phyloP scores from a whole-genome alignment of 805 yeast species.

The Schwanniomyces pseudopolymorphus region DNA sequence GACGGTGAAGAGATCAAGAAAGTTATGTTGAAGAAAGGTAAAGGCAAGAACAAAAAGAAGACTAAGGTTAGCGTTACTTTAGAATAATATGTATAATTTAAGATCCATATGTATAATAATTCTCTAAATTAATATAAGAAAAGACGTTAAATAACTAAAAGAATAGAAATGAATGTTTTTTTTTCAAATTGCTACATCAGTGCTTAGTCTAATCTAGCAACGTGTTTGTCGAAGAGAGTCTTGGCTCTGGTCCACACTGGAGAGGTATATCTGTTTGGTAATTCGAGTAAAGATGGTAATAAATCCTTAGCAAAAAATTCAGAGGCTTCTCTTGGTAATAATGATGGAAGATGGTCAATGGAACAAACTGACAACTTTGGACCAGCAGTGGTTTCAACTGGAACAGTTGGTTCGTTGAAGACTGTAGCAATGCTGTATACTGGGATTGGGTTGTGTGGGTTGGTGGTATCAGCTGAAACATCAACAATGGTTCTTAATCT shows the following conservation, averaged over 20 bases:
- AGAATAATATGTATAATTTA: slow-evolving; percentile 34
- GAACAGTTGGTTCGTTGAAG: slow-evolving; percentile 86
- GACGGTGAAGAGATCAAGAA: slow-evolving; percentile 67
- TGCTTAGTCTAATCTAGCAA: slow-evolving; percentile 53
- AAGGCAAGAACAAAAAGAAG: slow-evolving; percentile 35
- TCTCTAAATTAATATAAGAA: background rate
- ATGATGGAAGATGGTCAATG: slow-evolving; percentile 93
- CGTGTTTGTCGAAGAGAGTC: slow-evolving; percentile 79
- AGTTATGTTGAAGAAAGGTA: slow-evolving; percentile 51
- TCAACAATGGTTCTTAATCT: slow-evolving; percentile 90
- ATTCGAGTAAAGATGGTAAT: slow-evolving; percentile 82
- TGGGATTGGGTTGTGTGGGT: slow-evolving; percentile 97
- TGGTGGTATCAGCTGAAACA: slow-evolving; percentile 98
- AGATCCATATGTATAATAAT: background rate
- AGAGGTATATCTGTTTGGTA: slow-evolving; percentile 77
- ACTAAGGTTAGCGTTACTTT: slow-evolving; percentile 51
- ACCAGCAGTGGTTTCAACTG: slow-evolving; percentile 74
- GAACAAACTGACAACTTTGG: slow-evolving; percentile 90
- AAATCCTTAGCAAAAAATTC: slow-evolving; percentile 87
- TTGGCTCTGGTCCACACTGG: slow-evolving; percentile 94
- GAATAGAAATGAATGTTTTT: background rate
- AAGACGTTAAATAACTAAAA: background rate
- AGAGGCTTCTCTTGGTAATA: slow-evolving; percentile 96
- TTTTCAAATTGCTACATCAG: background rate
- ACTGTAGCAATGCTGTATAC: slow-evolving; percentile 88